Conservation (phyloP, 108 stramenopile species). For the Hondaea fermentalgiana region DNA sequence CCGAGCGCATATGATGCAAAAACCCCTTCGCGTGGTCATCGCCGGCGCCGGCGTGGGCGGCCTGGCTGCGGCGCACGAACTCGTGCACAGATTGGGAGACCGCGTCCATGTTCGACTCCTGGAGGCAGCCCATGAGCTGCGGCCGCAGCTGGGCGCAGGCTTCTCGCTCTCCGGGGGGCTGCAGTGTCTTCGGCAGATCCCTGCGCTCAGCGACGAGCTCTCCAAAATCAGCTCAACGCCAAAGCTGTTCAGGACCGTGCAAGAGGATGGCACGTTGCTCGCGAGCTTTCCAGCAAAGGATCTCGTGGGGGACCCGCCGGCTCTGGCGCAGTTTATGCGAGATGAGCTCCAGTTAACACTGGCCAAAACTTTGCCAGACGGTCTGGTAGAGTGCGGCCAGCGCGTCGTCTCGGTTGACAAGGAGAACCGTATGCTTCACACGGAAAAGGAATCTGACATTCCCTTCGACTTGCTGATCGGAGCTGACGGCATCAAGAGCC, state of each 20-base stretch:
- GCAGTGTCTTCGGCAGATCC: not conserved
- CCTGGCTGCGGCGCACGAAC: constrained; percentile 31
- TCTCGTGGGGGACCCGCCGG: constrained; percentile 17
- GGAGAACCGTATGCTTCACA: not conserved
- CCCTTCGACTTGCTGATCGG: constrained; percentile 35
- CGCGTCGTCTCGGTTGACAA: not conserved
- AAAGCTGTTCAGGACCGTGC: not conserved
- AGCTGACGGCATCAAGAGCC: constrained; percentile 36
- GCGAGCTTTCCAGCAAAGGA: constrained; percentile 21
- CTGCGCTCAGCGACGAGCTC: constrained; percentile 13
- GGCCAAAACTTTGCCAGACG: not conserved
- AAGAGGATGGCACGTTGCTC: constrained; percentile 22
- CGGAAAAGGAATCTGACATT: not conserved
- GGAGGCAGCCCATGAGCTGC: constrained; percentile 18
- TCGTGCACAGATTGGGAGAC: constrained; percentile 14
- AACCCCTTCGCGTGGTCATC: constrained; percentile 19
- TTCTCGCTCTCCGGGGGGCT: constrained; percentile 32
- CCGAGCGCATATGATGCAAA: not conserved
- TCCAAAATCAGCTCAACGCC: constrained; percentile 16
- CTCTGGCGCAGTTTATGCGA: constrained; percentile 30
- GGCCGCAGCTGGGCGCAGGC: constrained; percentile 31
- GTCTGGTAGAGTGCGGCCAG: constrained; percentile 26
- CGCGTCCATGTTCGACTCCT: not conserved
- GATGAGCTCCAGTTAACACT: constrained; percentile 25
- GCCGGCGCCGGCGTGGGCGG: constrained; percentile 33